Conservation (phyloP, 2,329 filamentous ascomycete genomes). For the Ophiostoma quercus region DNA sequence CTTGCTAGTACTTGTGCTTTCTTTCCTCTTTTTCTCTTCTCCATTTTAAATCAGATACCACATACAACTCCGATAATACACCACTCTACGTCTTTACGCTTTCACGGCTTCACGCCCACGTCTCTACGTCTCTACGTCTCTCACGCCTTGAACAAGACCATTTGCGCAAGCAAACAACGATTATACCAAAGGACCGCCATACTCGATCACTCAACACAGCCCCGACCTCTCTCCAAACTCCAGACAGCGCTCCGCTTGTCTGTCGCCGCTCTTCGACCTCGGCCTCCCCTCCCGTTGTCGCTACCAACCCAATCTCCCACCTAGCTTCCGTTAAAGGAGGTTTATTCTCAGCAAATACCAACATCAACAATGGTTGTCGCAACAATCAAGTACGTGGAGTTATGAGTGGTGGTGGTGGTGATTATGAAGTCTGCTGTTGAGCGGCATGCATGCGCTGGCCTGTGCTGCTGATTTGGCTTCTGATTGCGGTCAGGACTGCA, state of each 20-base stretch:
- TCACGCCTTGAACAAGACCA: conserved; percentile 8
- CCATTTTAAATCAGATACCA: conserved; percentile 13
- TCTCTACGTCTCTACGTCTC: background rate
- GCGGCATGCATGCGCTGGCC: background rate
- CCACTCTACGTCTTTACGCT: background rate
- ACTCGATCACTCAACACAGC: too few relatives aligned
- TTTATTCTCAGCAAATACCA: background rate
- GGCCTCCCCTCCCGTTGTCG: background rate
- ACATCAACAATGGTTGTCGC: conserved; percentile 49
- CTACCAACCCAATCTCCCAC: background rate
- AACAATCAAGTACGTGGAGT: conserved; percentile 56
- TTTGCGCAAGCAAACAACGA: conserved; percentile 5
- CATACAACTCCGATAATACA: conserved; percentile 6
- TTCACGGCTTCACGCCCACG: too few relatives aligned
- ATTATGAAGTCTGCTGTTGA: background rate
- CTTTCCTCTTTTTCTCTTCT: background rate
- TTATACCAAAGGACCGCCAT: background rate
- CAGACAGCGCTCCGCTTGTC: background rate
- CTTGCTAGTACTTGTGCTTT: background rate
- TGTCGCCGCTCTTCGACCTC: conserved; percentile 14
- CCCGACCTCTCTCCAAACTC: background rate
- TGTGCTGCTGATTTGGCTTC: background rate
- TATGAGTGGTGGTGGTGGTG: conserved; percentile 3
- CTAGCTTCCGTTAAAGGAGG: background rate
- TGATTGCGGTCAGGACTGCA: background rate